These are phyloP conservation scores for Edaphochlamys debaryana DNA, from an alignment of 139 green algal genomes.

Conservation along the genomic window DNA sequence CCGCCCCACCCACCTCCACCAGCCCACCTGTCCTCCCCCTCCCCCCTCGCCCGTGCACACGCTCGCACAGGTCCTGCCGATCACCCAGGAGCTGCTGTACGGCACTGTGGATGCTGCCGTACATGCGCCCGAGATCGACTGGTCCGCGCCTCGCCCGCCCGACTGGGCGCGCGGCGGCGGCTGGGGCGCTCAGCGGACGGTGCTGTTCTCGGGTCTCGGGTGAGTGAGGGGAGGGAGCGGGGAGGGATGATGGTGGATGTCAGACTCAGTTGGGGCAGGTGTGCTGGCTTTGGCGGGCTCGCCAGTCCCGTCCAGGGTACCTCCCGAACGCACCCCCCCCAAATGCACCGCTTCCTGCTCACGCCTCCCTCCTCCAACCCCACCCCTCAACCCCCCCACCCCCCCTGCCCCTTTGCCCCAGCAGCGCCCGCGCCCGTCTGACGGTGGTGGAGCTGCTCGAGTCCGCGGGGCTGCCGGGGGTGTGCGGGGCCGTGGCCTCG, in stretches of 20 bases:
- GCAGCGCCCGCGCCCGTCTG: constrained; percentile 30
- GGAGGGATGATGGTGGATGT: too few relatives aligned
- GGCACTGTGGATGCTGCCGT: constrained; percentile 46
- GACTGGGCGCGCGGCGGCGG: constrained; percentile 49
- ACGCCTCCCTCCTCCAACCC: neutral
- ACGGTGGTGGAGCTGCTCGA: constrained; percentile 72
- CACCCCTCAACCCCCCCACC: neutral
- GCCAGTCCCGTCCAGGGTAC: too few relatives aligned
- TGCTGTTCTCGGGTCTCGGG: constrained; percentile 68
- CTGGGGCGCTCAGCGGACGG: constrained; percentile 65
- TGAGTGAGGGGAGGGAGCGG: neutral
- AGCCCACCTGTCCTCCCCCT: neutral
- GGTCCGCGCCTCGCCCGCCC: constrained; percentile 37
- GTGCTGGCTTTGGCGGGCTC: too few relatives aligned
- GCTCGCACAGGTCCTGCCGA: constrained; percentile 54
- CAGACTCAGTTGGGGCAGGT: too few relatives aligned
- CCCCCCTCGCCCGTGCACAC: too few relatives aligned
- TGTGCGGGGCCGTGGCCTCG: constrained; percentile 50
- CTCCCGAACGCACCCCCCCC: too few relatives aligned
- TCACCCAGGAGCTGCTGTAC: constrained; percentile 55
- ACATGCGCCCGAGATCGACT: constrained; percentile 53
- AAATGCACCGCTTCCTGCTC: too few relatives aligned
- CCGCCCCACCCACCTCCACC: neutral
- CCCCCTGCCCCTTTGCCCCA: neutral
- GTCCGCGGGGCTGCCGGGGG: constrained; percentile 43